Conservation (phyloP, 225 moss, liverwort and hornwort species). For the Antitrichia curtipendula region DNA sequence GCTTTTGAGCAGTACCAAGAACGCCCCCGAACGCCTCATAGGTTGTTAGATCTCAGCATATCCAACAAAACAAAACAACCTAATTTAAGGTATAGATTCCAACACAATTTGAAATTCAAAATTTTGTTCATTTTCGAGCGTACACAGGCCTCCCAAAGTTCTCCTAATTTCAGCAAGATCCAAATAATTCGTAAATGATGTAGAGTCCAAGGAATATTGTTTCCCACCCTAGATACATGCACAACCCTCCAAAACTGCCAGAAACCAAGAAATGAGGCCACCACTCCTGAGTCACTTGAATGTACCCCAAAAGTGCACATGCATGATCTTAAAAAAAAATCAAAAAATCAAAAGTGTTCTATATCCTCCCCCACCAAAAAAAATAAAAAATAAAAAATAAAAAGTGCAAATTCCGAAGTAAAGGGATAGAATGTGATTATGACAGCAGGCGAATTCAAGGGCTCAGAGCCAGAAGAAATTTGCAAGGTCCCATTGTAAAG, state of each 20-base stretch:
- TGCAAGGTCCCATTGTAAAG: constrained; percentile 18
- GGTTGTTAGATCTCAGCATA: no score
- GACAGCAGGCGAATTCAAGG: neutral
- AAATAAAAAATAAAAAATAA: neutral
- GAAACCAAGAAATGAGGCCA: neutral
- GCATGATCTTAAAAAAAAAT: neutral
- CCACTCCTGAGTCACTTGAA: neutral
- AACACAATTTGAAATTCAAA: no score
- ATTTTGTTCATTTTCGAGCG: no score
- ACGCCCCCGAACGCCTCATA: no score
- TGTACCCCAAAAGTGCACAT: neutral
- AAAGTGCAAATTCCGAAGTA: neutral
- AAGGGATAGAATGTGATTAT: neutral
- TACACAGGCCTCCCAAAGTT: no score
- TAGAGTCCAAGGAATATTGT: neutral
- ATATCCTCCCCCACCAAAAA: no score
- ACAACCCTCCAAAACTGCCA: neutral
- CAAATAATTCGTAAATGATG: no score
- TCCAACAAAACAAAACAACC: no score
- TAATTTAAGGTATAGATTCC: no score
- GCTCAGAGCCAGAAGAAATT: constrained; percentile 2
- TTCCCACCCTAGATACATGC: neutral
- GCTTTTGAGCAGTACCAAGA: no score
- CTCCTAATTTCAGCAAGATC: no score
- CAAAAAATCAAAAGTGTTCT: neutral